These are phyloP conservation scores for Geosmithia putterillii DNA, from an alignment of 2,329 filamentous ascomycete species.

Conservation along the genomic window DNA sequence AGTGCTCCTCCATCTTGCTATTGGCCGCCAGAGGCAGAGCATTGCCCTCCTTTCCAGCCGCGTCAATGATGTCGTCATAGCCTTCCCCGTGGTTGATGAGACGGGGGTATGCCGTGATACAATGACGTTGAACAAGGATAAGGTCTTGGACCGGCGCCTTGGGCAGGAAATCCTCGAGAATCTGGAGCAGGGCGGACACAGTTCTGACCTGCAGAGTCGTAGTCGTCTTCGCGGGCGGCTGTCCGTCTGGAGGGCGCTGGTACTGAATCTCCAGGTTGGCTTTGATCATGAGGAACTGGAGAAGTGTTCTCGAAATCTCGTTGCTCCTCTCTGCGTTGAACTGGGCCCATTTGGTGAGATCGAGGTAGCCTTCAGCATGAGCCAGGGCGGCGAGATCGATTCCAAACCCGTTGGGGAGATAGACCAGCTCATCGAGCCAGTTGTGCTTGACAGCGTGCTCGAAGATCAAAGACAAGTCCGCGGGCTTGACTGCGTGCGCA, in stretches of 20 bases:
- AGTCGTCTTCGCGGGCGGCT: slow-evolving; percentile 44
- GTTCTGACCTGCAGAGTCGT: slow-evolving; percentile 76
- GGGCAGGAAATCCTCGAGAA: slow-evolving; percentile 60
- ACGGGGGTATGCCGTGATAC: slow-evolving; percentile 84
- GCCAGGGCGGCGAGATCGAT: slow-evolving; percentile 79
- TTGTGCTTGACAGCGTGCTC: slow-evolving; percentile 64
- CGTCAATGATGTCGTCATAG: slow-evolving; percentile 82
- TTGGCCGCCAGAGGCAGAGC: slow-evolving; percentile 68
- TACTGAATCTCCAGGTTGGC: slow-evolving; percentile 66
- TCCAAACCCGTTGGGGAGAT: slow-evolving; percentile 70
- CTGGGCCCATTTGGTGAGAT: slow-evolving; percentile 70
- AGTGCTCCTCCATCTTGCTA: slow-evolving; percentile 90
- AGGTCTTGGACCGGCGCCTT: slow-evolving; percentile 52
- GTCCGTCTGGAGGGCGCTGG: slow-evolving; percentile 56
- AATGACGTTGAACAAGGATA: slow-evolving; percentile 71
- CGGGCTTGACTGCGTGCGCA: slow-evolving; percentile 65
- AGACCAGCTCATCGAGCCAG: slow-evolving; percentile 75
- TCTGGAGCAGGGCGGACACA: slow-evolving; percentile 66
- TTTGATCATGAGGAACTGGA: slow-evolving; percentile 76
- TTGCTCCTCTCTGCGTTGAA: slow-evolving; percentile 53
- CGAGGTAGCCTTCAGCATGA: slow-evolving; percentile 67
- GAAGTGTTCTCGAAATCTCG: slow-evolving; percentile 58
- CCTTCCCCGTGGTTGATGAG: slow-evolving; percentile 95
- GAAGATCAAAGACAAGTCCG: slow-evolving; percentile 28
- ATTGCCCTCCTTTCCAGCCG: slow-evolving; percentile 73